Percentiles rank a stretch among this genome's conserved stretches.
Conservation (phyloP, 768 basidiomycete species). For the Suillus weaverae region DNA sequence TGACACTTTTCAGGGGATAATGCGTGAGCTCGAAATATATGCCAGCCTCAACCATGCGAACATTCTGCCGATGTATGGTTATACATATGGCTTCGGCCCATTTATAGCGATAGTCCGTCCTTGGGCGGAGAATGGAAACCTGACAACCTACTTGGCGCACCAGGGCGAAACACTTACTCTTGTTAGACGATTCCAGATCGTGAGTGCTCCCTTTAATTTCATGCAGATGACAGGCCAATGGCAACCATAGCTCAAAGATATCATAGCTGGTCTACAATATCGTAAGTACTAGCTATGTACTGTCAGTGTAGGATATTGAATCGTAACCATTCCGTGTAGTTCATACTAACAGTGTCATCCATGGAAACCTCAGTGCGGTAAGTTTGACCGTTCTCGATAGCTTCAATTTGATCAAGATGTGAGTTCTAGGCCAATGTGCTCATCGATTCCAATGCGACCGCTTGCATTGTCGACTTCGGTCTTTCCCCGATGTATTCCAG, state of each 20-base stretch:
- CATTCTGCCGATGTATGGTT: slow-evolving; percentile 21
- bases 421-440: slow-evolving; percentile 34
- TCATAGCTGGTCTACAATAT: slow-evolving; percentile 5
- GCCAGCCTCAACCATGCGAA: slow-evolving; percentile 17
- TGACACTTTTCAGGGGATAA: too few species aligned
- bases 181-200: slow-evolving; percentile 13
- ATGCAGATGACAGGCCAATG: not conserved
- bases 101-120: slow-evolving; percentile 24
- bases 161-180: slow-evolving; percentile 2
- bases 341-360: slow-evolving; percentile 33
- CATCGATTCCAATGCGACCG: slow-evolving; percentile 27
- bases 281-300: not conserved
- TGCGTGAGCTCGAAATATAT: slow-evolving; percentile 22
- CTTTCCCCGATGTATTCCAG: slow-evolving; percentile 6
- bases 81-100: slow-evolving; percentile 18
- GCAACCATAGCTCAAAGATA: not conserved
- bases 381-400: not conserved
- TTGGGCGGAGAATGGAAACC: slow-evolving; percentile 25
- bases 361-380: slow-evolving; percentile 47
- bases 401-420: slow-evolving; percentile 1
- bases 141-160: slow-evolving; percentile 18
- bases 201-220: not conserved
- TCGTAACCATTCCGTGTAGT: not conserved
- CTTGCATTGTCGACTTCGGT: too few species aligned
- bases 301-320: slow-evolving; percentile 16